Percentiles rank a stretch among this genome's conserved stretches.
Conservation (phyloP, 2,329 filamentous ascomycete genomes). For the Fusarium sp. region DNA sequence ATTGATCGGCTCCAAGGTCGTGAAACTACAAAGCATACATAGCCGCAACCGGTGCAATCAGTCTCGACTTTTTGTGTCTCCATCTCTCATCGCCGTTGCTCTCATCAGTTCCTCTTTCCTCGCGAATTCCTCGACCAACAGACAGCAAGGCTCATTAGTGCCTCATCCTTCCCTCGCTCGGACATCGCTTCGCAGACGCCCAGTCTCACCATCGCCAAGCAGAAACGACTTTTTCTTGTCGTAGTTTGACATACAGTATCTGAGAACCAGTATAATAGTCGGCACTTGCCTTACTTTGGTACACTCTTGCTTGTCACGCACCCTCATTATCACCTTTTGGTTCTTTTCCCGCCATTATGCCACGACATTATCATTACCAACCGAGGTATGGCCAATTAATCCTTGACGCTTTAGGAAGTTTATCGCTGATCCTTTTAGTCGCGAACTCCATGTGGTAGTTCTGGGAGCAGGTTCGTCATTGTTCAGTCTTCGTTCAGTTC, state of each 20-base stretch:
- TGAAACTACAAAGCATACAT: slow-evolving; percentile 24
- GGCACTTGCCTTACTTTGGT: slow-evolving; percentile 16
- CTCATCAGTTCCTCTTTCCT: slow-evolving; percentile 21
- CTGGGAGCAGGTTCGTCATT: slow-evolving; percentile 76
- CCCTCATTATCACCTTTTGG: neutral
- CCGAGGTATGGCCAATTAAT: slow-evolving; percentile 40
- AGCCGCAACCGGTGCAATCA: slow-evolving; percentile 23
- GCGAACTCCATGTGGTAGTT: slow-evolving; percentile 86
- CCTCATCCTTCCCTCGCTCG: slow-evolving; percentile 15
- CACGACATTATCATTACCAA: slow-evolving; percentile 48
- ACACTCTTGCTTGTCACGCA: slow-evolving; percentile 20
- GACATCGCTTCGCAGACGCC: slow-evolving; percentile 14
- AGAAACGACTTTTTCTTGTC: slow-evolving; percentile 26
- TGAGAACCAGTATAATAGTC: slow-evolving; percentile 3
- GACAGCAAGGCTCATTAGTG: slow-evolving; percentile 16
- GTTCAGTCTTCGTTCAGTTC: slow-evolving; percentile 20
- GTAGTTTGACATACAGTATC: slow-evolving; percentile 18
- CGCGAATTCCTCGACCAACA: slow-evolving; percentile 18
- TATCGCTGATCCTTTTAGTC: slow-evolving; percentile 59
- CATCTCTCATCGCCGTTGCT: slow-evolving; percentile 12
- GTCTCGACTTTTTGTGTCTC: slow-evolving; percentile 19
- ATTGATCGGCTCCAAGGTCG: slow-evolving; percentile 12
- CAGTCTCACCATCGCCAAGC: slow-evolving; percentile 9
- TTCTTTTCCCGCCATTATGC: slow-evolving; percentile 41
- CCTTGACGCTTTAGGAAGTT: neutral